Base-by-base conservation (phyloP, 306 rosid species). In the Erythrophleum fordii region DNA sequence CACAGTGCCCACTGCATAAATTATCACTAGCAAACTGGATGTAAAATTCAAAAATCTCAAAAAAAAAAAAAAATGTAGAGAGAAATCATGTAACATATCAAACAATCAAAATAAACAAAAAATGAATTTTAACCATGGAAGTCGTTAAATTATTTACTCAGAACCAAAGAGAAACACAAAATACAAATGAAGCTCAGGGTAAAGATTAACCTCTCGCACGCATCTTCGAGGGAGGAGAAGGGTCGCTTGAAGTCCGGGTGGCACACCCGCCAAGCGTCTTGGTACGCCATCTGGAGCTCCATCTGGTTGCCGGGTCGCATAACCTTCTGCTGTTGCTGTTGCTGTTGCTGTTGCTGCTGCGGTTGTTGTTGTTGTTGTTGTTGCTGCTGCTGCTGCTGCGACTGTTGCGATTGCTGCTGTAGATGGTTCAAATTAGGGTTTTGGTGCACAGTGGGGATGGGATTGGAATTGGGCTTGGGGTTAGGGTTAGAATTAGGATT, bases 281-380 rank as follows among this genome's bases (percentile, higher is more conserved):
- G 95, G 82, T 89, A 91, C 2, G 95, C 95, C 95, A 91, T 89
- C 76, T 91, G 93, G 39, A 89, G 89, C 89, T 91, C 95, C 44
- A 46, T 75, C 71, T 89, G 93, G 81, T 89, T 89, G 22, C 86
- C 87, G 1, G 90, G 85, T 61, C 90, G 91, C 78, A 86, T 75
- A 23, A 69, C 64, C 80, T 88, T 80, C 86, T 87, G 92, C 68
- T 83, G 87, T 26, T 74, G 86, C 22, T 69, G 83, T 2, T 60
- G 82, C 7, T 53, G 37, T 13, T 42, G 74, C 9, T 25, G 44
- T 10, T 48, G 55, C 1, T 84, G 87, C 0, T 84, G 85, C 0
- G 58, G 83, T 0, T 84, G 88, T 0, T 87, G 83, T n/a, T n/a
- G n/a, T n/a, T n/a, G n/a, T n/a, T n/a, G n/a, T n/a, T n/a, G n/a